phyloP scores from a whole-genome alignment of 495 filamentous ascomycete species.

The Aspergillus baeticus region DNA sequence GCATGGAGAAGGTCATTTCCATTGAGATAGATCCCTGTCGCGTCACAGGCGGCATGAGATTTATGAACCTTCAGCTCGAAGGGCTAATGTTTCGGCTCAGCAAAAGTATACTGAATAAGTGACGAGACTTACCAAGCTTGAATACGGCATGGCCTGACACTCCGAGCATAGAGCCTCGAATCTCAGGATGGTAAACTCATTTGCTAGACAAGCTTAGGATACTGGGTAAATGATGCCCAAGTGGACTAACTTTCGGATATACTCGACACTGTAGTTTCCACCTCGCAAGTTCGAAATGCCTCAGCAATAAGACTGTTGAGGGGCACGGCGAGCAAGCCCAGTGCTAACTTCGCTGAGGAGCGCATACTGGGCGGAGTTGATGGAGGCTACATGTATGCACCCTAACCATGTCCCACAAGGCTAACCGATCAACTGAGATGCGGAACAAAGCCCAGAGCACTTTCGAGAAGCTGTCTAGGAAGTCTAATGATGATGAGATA shows the following conservation, averaged over 20 bases:
- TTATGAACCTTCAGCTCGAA: constrained; percentile 25
- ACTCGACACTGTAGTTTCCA: background rate
- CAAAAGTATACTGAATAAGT: background rate
- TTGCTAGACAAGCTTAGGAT: constrained; percentile 18
- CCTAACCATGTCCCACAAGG: background rate
- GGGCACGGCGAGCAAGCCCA: background rate
- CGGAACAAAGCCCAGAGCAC: background rate
- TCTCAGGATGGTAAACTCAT: constrained; percentile 14
- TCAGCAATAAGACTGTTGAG: background rate
- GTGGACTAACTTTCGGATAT: constrained; percentile 16
- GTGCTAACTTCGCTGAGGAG: constrained; percentile 4
- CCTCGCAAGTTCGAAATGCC: background rate
- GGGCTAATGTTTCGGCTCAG: constrained; percentile 19
- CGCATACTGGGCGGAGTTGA: constrained; percentile 14
- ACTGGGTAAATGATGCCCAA: background rate
- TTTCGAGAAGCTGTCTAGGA: background rate
- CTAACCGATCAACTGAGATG: background rate
- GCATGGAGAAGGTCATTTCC: constrained; percentile 30
- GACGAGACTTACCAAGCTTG: constrained; percentile 6
- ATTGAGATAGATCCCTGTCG: constrained; percentile 34
- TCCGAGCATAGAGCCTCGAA: constrained; percentile 19
- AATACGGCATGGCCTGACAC: constrained; percentile 11
- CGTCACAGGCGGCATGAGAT: constrained; percentile 29
- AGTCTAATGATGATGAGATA: background rate
- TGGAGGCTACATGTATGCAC: constrained; percentile 12